These are phyloP conservation scores for Fraxinus sp. DNA, from an alignment of 305 asterid species.

Conservation along the genomic window DNA sequence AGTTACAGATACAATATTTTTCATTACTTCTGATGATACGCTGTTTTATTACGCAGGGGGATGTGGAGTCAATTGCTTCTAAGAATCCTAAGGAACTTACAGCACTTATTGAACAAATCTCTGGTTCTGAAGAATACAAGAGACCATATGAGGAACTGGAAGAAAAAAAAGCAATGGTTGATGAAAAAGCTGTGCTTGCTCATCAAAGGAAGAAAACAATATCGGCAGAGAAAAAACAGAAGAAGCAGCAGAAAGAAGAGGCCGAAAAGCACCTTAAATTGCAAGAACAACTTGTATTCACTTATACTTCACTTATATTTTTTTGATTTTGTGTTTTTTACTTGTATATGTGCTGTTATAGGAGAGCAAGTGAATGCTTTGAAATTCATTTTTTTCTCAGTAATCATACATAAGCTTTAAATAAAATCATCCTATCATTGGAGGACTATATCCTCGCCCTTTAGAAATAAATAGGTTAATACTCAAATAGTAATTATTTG, in stretches of 20 bases:
- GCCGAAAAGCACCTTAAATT: constrained; percentile 91
- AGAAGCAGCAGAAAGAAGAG: constrained; percentile 97
- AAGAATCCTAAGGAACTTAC: constrained; percentile 92
- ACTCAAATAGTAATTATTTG: neutral
- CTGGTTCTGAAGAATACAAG: constrained; percentile 94
- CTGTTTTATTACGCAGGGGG: constrained; percentile 61
- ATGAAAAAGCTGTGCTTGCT: constrained; percentile 93
- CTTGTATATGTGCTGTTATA: constrained; percentile 19
- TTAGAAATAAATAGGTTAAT: neutral
- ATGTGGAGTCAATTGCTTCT: constrained; percentile 94
- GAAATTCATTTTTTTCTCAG: constrained; percentile 14
- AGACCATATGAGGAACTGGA: constrained; percentile 83
- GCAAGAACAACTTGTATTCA: constrained; percentile 84
- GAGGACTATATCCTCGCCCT: neutral
- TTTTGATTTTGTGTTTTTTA: constrained; percentile 6
- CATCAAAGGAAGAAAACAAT: constrained; percentile 91
- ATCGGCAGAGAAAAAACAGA: constrained; percentile 82
- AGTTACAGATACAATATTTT: constrained; percentile 13
- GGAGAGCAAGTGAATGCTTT: constrained; percentile 2
- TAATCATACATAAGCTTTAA: constrained; percentile 3
- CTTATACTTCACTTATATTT: neutral
- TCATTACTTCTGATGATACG: neutral
- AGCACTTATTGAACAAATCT: constrained; percentile 84
- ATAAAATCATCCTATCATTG: neutral
- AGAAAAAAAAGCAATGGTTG: constrained; percentile 82